Evolutionary conservation across 371 early-diverging fungal genomes (phyloP).

Genomic region (Zancudomyces culisetae): DNA sequence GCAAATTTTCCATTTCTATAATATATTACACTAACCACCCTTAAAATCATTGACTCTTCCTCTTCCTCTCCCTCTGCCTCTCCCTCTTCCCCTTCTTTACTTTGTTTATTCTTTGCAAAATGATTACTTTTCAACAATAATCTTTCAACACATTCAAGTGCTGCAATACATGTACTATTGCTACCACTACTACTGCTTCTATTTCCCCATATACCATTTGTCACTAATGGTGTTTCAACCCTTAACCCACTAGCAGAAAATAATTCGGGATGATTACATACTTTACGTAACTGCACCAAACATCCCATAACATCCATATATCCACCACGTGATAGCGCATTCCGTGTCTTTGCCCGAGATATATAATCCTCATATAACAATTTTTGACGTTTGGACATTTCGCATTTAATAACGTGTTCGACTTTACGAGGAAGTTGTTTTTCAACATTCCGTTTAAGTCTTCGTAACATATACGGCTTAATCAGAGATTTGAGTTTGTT

Average conservation of each 20-base stretch:
- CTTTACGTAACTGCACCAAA: slow-evolving; percentile 90
- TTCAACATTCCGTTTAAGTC: slow-evolving; percentile 72
- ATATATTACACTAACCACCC: too few relatives aligned
- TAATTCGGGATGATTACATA: slow-evolving; percentile 91
- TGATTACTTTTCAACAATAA: too few relatives aligned
- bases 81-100: too few relatives aligned
- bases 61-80: too few relatives aligned
- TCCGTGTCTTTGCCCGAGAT: slow-evolving; percentile 59
- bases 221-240: too few relatives aligned
- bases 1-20: too few relatives aligned
- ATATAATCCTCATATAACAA: slow-evolving; percentile 74
- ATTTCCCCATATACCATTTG: too few relatives aligned
- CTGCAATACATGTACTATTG: too few relatives aligned
- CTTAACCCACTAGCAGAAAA: slow-evolving; percentile 80
- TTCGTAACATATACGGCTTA: slow-evolving; percentile 70
- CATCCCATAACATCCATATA: slow-evolving; percentile 74
- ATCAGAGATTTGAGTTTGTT: slow-evolving; percentile 27
- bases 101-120: too few relatives aligned
- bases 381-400: slow-evolving; percentile 61
- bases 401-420: slow-evolving; percentile 60
- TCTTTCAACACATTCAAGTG: too few relatives aligned
- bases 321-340: slow-evolving; percentile 50
- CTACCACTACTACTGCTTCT: too few relatives aligned
- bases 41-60: too few relatives aligned
- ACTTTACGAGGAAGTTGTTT: slow-evolving; percentile 66